A percentile compares a stretch with the other conserved stretches of the same genome.
phyloP scores from a whole-genome alignment of 73 alveolate species.

The Symbiodinium natans region DNA sequence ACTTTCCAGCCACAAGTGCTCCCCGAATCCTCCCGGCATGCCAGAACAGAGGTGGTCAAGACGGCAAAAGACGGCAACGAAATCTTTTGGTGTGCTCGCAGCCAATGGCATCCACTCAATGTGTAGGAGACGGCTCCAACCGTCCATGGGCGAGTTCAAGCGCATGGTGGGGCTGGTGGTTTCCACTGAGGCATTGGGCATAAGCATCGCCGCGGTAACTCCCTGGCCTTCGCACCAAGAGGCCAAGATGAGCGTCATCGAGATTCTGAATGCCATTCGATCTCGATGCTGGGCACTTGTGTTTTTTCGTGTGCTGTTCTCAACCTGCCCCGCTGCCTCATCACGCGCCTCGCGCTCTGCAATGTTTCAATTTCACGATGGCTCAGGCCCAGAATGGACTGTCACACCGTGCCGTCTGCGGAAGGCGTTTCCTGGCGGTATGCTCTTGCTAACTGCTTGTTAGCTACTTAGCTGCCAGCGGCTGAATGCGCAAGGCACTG shows the following conservation, averaged over 20 bases:
- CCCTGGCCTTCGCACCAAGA: not conserved
- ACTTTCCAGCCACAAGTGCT: slow-evolving; percentile 22
- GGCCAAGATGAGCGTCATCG: not conserved
- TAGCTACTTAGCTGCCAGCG: no score
- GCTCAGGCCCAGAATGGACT: slow-evolving; percentile 16
- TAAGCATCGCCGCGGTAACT: not conserved
- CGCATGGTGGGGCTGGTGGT: slow-evolving; percentile 26
- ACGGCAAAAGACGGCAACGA: no score
- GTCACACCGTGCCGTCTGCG: slow-evolving; percentile 39
- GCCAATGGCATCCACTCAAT: no score
- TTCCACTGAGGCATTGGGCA: not conserved
- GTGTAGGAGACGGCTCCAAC: not conserved
- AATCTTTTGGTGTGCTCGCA: no score
- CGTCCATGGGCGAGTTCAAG: slow-evolving; percentile 30
- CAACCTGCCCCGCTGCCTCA: no score
- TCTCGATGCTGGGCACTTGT: not conserved
- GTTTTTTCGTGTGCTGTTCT: no score
- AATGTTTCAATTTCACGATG: no score
- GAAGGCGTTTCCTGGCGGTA: not conserved
- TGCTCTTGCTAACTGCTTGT: no score
- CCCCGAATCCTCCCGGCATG: no score
- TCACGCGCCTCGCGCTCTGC: no score
- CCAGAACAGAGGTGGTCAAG: no score
- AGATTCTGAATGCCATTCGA: not conserved
- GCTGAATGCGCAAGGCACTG: not conserved